These are phyloP conservation scores for Mallotus repandus DNA, from an alignment of 441 rosid genomes.

Conservation along the genomic window DNA sequence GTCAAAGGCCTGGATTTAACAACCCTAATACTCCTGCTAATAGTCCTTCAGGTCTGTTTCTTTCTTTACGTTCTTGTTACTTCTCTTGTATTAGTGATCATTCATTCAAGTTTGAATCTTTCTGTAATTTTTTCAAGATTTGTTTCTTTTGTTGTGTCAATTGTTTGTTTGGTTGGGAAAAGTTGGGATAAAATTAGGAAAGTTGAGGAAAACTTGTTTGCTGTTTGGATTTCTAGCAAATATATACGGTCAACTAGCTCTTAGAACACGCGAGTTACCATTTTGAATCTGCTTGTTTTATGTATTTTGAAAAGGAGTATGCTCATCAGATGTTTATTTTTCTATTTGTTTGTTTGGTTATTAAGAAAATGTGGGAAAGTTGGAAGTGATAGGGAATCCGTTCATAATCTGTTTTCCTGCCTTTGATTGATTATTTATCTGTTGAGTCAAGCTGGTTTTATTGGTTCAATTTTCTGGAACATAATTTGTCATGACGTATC, in stretches of 20 bases:
- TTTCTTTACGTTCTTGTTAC: neutral
- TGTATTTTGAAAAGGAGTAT: neutral
- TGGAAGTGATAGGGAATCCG: neutral
- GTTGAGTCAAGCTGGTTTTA: neutral
- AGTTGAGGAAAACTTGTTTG: neutral
- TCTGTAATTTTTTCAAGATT: neutral
- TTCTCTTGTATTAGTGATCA: neutral
- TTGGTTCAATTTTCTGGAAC: neutral
- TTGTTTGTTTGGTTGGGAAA: slow-evolving; percentile 6
- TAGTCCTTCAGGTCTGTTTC: slow-evolving; percentile 54
- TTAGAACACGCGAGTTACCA: neutral
- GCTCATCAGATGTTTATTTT: neutral
- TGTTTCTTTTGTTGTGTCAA: neutral
- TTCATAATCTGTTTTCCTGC: neutral
- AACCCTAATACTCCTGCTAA: slow-evolving; percentile 50
- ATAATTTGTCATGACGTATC: neutral
- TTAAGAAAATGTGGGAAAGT: neutral
- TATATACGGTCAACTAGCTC: neutral
- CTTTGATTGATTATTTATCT: too few species aligned
- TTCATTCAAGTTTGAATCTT: neutral
- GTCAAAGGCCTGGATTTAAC: slow-evolving; percentile 36
- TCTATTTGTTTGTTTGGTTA: neutral
- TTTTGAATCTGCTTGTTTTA: neutral
- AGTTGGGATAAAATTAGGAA: neutral
- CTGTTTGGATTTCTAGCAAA: neutral